phyloP scores from a whole-genome alignment of 2,329 filamentous ascomycete genomes.

The Aspergillus cejpii region DNA sequence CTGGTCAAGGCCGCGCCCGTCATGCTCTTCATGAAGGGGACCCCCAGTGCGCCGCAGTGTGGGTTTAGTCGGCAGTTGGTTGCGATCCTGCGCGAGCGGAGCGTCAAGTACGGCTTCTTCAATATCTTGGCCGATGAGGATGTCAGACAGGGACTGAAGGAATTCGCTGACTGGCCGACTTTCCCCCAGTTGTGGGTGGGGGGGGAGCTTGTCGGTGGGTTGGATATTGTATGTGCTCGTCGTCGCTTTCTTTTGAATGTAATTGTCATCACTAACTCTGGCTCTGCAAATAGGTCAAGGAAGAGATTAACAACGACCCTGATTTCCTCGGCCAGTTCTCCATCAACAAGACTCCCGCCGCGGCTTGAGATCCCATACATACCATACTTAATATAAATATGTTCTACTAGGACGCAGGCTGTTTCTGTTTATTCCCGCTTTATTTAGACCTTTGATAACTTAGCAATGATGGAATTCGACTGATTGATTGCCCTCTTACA shows the following conservation, averaged over 20 bases:
- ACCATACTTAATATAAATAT: neutral
- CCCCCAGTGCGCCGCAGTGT: constrained; percentile 76
- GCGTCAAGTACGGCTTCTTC: constrained; percentile 96
- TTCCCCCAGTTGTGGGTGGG: constrained; percentile 91
- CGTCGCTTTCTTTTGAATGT: neutral
- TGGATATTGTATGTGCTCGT: constrained; percentile 75
- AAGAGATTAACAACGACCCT: constrained; percentile 76
- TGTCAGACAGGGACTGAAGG: constrained; percentile 91
- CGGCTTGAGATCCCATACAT: constrained; percentile 8
- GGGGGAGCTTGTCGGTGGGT: constrained; percentile 82
- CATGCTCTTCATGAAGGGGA: constrained; percentile 99
- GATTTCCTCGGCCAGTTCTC: constrained; percentile 73
- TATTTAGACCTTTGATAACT: neutral
- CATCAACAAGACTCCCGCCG: constrained; percentile 36
- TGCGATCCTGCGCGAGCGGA: constrained; percentile 74
- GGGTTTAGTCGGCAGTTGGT: constrained; percentile 92
- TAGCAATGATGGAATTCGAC: too few relatives aligned
- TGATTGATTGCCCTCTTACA: too few relatives aligned
- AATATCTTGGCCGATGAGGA: constrained; percentile 98
- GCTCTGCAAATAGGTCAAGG: constrained; percentile 62
- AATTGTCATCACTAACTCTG: constrained; percentile 10
- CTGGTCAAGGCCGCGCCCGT: constrained; percentile 92
- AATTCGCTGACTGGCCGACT: constrained; percentile 97
- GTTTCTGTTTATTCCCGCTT: constrained; percentile 14
- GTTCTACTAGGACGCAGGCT: constrained; percentile 4